Base-by-base conservation (phyloP, 1,284 basidiomycete genomes). In the Macrocystidia cucumis region DNA sequence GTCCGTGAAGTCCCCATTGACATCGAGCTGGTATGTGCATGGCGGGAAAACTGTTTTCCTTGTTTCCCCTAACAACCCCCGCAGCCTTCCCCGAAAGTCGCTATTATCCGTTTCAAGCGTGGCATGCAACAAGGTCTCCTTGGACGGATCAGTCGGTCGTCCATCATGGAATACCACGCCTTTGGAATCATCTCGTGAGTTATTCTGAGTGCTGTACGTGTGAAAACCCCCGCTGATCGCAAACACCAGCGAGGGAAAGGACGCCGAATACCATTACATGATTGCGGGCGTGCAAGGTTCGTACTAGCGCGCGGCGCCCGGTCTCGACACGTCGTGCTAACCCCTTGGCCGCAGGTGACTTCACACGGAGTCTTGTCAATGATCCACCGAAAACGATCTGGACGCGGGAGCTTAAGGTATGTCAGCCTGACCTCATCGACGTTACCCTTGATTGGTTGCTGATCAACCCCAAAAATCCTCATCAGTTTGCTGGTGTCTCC, bases 231-330 rank as follows among this genome's bases (percentile, higher is more conserved):
- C 18, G 4, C 9, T 21, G n/a, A 22, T 17, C 8, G 12, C 22
- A 11, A 26, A 20, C 17, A 30, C 43, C n/a, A 83, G 79, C 18
- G 82, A 83, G 54, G 78, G 79, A 16, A 67, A 63, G 3, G 67
- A 82, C 40, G 69, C 82, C 8, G 72, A 79, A 46, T 75, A 78
- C 46, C 83, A 86, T 55, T 86, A 82, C 56, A 59, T 86, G 66
- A 78, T 86, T 41, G 78, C 75, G 45, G 83, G 81, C 55, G 82
- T 85, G 30, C 81, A 84, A 63, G 80, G 77, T 67, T 23, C n/a
- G n/a, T n/a, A n/a, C n/a, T n/a, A n/a, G n/a, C n/a, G n/a, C n/a
- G n/a, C n/a, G n/a, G n/a, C n/a, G n/a, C n/a, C n/a, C n/a, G n/a
- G n/a, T n/a, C n/a, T n/a, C n/a, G n/a, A n/a, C n/a, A n/a, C n/a